Base-by-base conservation (phyloP, 1,139 yeast genomes). In the Saccharomyces uvarum region DNA sequence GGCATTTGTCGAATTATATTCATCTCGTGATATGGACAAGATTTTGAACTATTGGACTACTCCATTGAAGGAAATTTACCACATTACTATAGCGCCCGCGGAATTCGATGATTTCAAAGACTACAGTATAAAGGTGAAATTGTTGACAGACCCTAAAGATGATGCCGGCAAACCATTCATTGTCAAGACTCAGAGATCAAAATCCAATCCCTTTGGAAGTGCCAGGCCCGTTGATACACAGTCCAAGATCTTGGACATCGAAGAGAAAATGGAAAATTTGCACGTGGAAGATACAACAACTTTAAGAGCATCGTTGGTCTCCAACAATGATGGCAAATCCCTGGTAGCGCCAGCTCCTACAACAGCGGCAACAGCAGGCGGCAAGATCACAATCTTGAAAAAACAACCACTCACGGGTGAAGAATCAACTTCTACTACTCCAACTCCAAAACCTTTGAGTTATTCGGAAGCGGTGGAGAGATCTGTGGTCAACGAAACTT, bases 1-100 rank as follows among this genome's bases (percentile, higher is more conserved):
- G n/a, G 82, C 86, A 4, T 83, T 83, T 70, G 85, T 82, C 4
- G 88, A 83, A 65, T 70, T 83, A 57, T 68, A 70, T 27, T 70
- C 77, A 8, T 69, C 71, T 41, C 73, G 73, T 29, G 86, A 82
- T 59, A 69, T 79, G 64, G 70, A 73, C 47, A 80, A 73, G 57
- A 72, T 72, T 32, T 54, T 70, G 51, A 60, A 58, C 44, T 63
- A 62, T 53, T 66, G 70, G 71, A 48, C 55, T 1, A 47, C 54
- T 11, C 71, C 71, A 19, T 55, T 68, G 51, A 57, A 54, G 49
- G 69, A 67, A 31, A 58, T 67, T 29, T 63, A 68, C 48, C 59
- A 62, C 32, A 67, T 68, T 48, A 54, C 55, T 5, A 59, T 62
- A 6, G 63, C 62, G 19, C 55, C 61, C 5, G 71, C 71, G 0